These are phyloP conservation scores for Nasturtium officinale DNA, from an alignment of 345 rosid species.

Conservation along the genomic window DNA sequence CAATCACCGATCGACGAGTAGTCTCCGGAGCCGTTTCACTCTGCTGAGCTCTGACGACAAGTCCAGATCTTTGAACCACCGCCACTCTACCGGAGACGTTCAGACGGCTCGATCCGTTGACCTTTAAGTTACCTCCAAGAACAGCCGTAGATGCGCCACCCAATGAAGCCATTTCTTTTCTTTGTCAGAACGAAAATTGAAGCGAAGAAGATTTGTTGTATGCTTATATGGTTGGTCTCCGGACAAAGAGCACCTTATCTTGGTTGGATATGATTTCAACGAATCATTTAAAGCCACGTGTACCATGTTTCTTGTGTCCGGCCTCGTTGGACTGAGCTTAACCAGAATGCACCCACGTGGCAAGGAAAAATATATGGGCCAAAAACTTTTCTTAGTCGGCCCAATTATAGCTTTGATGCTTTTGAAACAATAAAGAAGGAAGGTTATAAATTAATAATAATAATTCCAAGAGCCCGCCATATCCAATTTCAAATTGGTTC, in stretches of 20 bases:
- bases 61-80: constrained; percentile 44
- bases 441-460: constrained; percentile 1
- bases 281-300: constrained; percentile 40
- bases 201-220: constrained; percentile 42
- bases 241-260: constrained; percentile 34
- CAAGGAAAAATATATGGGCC: constrained; percentile 11
- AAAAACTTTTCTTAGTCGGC: neutral
- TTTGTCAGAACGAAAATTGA: constrained; percentile 30
- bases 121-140: constrained; percentile 68
- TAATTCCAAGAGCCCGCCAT: constrained; percentile 37
- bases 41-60: constrained; percentile 66
- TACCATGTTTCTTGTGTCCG: neutral
- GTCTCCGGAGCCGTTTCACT: constrained; percentile 50
- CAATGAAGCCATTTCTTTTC: constrained; percentile 67
- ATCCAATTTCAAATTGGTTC: constrained; percentile 53
- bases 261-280: constrained; percentile 44
- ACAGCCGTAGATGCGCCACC: constrained; percentile 67
- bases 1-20: constrained; percentile 70
- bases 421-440: neutral
- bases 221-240: constrained; percentile 49
- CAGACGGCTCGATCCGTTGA: constrained; percentile 58
- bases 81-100: constrained; percentile 32
- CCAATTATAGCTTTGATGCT: neutral
- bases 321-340: constrained; percentile 38
- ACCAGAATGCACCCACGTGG: neutral